Percentiles rank a stretch among this genome's conserved stretches.
Conservation (phyloP, 805 yeast genomes). For the Candida taoyuanica region DNA sequence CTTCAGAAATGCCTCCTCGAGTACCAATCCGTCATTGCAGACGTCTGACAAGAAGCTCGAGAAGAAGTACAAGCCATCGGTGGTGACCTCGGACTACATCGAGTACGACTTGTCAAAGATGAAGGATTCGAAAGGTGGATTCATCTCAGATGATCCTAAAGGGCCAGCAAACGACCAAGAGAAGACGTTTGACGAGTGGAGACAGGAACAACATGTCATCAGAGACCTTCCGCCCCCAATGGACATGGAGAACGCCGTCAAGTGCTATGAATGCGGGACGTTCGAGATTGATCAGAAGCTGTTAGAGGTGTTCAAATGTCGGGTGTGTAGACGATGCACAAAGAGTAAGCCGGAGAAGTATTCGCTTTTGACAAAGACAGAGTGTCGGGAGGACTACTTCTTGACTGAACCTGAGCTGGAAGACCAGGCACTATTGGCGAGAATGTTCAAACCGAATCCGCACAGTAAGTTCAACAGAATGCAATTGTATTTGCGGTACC, state of each 20-base stretch:
- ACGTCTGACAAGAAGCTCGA: not conserved
- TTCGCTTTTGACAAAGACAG: slow-evolving; percentile 88
- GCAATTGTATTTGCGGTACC: slow-evolving; percentile 87
- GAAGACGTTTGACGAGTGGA: slow-evolving; percentile 44
- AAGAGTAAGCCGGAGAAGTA: slow-evolving; percentile 79
- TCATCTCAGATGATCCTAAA: slow-evolving; percentile 33
- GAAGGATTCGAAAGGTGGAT: slow-evolving; percentile 85
- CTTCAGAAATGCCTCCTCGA: slow-evolving; percentile 34
- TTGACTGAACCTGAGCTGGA: slow-evolving; percentile 89
- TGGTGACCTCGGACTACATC: slow-evolving; percentile 62
- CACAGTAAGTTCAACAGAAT: slow-evolving; percentile 84
- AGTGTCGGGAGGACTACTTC: slow-evolving; percentile 87
- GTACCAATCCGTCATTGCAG: slow-evolving; percentile 17
- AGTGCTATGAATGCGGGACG: slow-evolving; percentile 78
- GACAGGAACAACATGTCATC: slow-evolving; percentile 39
- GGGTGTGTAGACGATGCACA: slow-evolving; percentile 80
- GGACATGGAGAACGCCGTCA: slow-evolving; percentile 69
- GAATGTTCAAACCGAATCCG: slow-evolving; percentile 90
- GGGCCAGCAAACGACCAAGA: slow-evolving; percentile 49
- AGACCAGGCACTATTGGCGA: slow-evolving; percentile 62
- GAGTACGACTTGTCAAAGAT: slow-evolving; percentile 89
- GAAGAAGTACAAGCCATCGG: slow-evolving; percentile 35
- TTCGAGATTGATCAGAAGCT: slow-evolving; percentile 76
- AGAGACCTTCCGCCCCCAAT: slow-evolving; percentile 66
- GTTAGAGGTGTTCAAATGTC: slow-evolving; percentile 58